These are phyloP conservation scores for Roridomyces roridus DNA, from an alignment of 768 basidiomycete species.

Conservation along the genomic window DNA sequence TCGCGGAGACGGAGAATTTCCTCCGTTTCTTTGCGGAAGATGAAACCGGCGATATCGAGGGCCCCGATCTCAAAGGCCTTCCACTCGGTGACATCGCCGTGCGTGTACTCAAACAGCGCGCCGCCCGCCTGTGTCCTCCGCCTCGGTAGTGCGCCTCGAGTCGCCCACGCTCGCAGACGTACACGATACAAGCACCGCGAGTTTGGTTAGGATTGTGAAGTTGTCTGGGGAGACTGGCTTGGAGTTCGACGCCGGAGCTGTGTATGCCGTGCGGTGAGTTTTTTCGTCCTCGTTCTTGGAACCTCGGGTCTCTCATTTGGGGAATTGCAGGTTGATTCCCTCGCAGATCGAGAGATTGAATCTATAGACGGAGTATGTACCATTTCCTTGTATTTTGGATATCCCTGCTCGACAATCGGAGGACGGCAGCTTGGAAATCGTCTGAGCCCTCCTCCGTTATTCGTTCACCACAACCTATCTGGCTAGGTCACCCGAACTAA, in stretches of 20 bases:
- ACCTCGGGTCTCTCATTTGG: too few relatives aligned
- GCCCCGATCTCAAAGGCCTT: background rate
- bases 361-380: too few relatives aligned
- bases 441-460: too few relatives aligned
- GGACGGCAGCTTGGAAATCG: too few relatives aligned
- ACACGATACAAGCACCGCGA: slow-evolving; percentile 1
- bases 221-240: background rate
- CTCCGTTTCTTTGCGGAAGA: background rate
- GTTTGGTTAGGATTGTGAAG: background rate
- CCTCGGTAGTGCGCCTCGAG: background rate
- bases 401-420: too few relatives aligned
- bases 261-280: background rate
- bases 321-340: too few relatives aligned
- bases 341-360: too few relatives aligned
- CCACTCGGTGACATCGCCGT: background rate
- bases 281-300: too few relatives aligned
- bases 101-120: slow-evolving; percentile 2
- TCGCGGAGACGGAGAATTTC: background rate
- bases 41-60: background rate
- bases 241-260: background rate
- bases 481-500: too few relatives aligned
- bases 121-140: too few relatives aligned
- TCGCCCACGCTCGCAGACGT: background rate
- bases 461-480: too few relatives aligned
- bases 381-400: too few relatives aligned